Percentiles rank a stretch among this genome's conserved stretches.
Evolutionary conservation across 1,284 basidiomycete genomes (phyloP).

Genomic region (Fistulinella cinereoalba): DNA sequence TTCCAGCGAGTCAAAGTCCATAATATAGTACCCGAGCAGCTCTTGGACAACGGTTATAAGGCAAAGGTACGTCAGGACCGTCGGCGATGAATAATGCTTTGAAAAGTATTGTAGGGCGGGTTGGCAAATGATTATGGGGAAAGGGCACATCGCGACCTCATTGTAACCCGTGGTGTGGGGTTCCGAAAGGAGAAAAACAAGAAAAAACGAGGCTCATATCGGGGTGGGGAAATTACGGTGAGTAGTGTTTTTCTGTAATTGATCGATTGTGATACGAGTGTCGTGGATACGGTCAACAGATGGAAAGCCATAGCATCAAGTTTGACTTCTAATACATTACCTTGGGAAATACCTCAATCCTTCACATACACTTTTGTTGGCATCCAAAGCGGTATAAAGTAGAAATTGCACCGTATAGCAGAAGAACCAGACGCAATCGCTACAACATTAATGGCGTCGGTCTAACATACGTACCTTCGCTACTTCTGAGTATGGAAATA

Average conservation of each 20-base stretch:
- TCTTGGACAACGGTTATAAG: conserved; percentile 83
- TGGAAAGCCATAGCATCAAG: conserved; percentile 83
- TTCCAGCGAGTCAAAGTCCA: conserved; percentile 85
- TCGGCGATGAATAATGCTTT: background rate
- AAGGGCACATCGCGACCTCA: conserved; percentile 81
- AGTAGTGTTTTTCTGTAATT: conserved; percentile 29
- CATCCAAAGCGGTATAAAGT: no score
- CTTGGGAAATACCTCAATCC: no score
- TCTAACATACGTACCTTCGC: no score
- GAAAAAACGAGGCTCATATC: conserved; percentile 94
- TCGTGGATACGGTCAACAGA: conserved; percentile 40
- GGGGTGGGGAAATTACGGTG: conserved; percentile 89
- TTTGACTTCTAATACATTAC: conserved; percentile 48
- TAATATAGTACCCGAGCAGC: conserved; percentile 56
- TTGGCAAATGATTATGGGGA: conserved; percentile 83
- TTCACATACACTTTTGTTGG: no score
- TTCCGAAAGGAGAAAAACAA: conserved; percentile 99
- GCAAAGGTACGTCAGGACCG: conserved; percentile 60
- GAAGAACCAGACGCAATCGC: no score
- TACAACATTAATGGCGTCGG: no score
- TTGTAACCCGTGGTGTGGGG: conserved; percentile 90
- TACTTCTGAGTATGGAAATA: no score
- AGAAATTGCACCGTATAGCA: no score
- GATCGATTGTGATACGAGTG: conserved; percentile 1
- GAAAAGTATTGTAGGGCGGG: conserved; percentile 28